Evolutionary conservation across 306 rosid species (phyloP).

Genomic region (Datisca glomerata): DNA sequence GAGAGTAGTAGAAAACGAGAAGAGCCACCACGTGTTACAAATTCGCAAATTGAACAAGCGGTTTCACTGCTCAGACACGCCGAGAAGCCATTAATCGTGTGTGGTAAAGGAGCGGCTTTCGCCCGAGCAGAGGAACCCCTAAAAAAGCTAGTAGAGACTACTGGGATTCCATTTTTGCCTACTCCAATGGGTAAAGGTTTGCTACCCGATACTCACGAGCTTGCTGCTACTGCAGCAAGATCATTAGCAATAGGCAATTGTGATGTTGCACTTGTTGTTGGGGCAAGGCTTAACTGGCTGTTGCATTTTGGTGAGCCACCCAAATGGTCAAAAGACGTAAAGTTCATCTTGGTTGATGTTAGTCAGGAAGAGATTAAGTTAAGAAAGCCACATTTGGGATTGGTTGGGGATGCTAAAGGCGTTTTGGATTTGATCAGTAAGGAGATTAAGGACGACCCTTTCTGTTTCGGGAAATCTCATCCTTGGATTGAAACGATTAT

Average conservation of each 20-base stretch:
- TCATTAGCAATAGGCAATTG: constrained; percentile 82
- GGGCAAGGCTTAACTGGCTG: constrained; percentile 85
- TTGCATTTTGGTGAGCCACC: constrained; percentile 93
- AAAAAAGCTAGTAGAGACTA: constrained; percentile 50
- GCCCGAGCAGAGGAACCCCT: constrained; percentile 58
- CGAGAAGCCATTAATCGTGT: constrained; percentile 73
- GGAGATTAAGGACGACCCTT: constrained; percentile 83
- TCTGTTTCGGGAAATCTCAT: constrained; percentile 69
- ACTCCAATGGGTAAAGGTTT: constrained; percentile 96
- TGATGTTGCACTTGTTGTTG: constrained; percentile 81
- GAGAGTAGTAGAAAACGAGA: constrained; percentile 10
- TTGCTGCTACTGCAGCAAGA: constrained; percentile 87
- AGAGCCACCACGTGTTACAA: background rate
- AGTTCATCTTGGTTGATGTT: constrained; percentile 74
- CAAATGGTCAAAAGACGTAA: constrained; percentile 77
- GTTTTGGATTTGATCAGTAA: constrained; percentile 48
- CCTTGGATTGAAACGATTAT: constrained; percentile 69
- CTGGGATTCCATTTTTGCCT: constrained; percentile 87
- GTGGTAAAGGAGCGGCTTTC: constrained; percentile 87
- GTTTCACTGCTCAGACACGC: constrained; percentile 47
- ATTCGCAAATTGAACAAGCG: constrained; percentile 34
- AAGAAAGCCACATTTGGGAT: constrained; percentile 66
- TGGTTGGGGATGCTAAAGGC: constrained; percentile 75
- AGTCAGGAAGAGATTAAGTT: constrained; percentile 60
- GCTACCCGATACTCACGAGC: constrained; percentile 63